These are phyloP conservation scores for Fusarium sp. DNA, from an alignment of 2,329 filamentous ascomycete species.

Conservation along the genomic window DNA sequence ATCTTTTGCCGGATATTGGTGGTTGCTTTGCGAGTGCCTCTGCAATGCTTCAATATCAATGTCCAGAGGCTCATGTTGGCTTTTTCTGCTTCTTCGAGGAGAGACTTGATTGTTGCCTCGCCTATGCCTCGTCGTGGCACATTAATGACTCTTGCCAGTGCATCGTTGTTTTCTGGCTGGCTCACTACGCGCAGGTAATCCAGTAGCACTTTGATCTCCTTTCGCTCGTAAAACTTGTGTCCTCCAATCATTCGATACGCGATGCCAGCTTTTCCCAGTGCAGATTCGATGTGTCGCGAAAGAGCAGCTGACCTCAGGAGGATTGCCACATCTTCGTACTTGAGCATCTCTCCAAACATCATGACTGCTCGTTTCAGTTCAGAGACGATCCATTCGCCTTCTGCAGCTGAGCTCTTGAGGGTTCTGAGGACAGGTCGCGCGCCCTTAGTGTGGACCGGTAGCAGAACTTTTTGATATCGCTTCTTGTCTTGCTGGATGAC, in stretches of 20 bases:
- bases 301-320: conserved; percentile 86
- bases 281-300: conserved; percentile 87
- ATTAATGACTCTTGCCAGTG: conserved; percentile 86
- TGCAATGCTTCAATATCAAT: conserved; percentile 70
- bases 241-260: conserved; percentile 94
- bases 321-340: conserved; percentile 83
- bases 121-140: conserved; percentile 85
- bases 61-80: conserved; percentile 79
- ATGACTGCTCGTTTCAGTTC: conserved; percentile 80
- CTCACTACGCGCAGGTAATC: conserved; percentile 90
- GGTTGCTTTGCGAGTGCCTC: conserved; percentile 59
- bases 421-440: conserved; percentile 84
- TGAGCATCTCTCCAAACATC: conserved; percentile 80
- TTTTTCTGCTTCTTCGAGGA: conserved; percentile 82
- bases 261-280: conserved; percentile 82
- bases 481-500: conserved; percentile 91
- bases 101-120: conserved; percentile 77
- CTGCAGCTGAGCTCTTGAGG: conserved; percentile 75
- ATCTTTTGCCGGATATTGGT: conserved; percentile 63
- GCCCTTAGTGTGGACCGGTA: conserved; percentile 84
- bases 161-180: conserved; percentile 89
- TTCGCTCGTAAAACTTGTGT: conserved; percentile 89
- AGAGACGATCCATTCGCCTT: conserved; percentile 89
- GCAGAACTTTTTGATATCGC: conserved; percentile 82
- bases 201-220: conserved; percentile 86